Evolutionary conservation across 176 grass and related monocot species (phyloP), one percentile per base, ranked within the genome.

Genomic region (Cenchrus purpureus): DNA sequence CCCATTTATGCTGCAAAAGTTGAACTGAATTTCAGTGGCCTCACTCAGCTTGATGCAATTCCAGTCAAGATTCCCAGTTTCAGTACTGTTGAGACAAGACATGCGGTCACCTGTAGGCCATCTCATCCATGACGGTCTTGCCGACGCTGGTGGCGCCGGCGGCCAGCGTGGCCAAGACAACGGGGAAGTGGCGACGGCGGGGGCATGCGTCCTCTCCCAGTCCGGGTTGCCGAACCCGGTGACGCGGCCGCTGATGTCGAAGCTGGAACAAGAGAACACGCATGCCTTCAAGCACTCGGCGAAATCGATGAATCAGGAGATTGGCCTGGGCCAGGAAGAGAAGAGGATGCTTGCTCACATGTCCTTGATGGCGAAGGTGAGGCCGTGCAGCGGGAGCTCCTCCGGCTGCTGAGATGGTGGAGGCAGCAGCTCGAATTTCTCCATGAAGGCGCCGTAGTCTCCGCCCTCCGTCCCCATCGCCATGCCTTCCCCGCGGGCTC

Each of bases 121-220:
- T 93, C 89, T 98, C 95, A 71, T 98, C 95, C 95, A 98, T 95
- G 43, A 98, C 65, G 57, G 95, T 95, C 80, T 86, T 94, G 56
- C 92, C 95, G 65, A 95, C 73, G 88, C 85, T 86, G 15, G 81
- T 90, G 59, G 92, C 92, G 19, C 92, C 95, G 25, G 95, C 95
- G 76, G 76, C 83, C 15, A 97, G 70, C 37, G 79, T 77, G 56
- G 95, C 86, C 53, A 93, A 55, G 49, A 97, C 92, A 73, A 92
- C 87, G 16, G 88, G 79, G 95, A 91, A 45, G 95, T 97, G 28
- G 65, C 87, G 12, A 62, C 44, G 70, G 92, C 92, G 55, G 91
- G 74, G 6, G 31, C 76, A 65, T 98, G 95, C 15, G 92, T 98
- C 69, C 85, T 88, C 16, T 67, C 82, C 95, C 91, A 98, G 29